Base-by-base conservation (phyloP, 2,329 filamentous ascomycete species). In the Thelonectria olida region DNA sequence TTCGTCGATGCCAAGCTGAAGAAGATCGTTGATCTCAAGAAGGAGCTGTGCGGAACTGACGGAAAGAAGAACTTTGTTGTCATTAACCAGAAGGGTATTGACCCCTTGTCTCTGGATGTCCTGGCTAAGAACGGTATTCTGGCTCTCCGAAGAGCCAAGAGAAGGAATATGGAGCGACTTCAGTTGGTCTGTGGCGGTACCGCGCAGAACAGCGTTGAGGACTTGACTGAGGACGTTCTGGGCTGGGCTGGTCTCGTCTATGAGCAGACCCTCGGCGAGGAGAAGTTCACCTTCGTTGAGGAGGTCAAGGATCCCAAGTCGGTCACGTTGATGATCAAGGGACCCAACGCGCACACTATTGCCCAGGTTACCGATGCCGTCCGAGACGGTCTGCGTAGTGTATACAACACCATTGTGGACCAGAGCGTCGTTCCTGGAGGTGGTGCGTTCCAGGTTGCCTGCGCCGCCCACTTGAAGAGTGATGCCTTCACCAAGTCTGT, bases 341-440 rank as follows among this genome's bases (percentile, higher is more conserved):
- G 96, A 22, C 96, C 96, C 66, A 99, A 99, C 80, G 85, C 90
- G 74, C 96, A 99, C 83, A 98, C 95, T 63, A 99, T 99, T 73
- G 89, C 92, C 13, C 96, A 99, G 80, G 93, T 99, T 74, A 97
- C 93, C 67, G 96, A 99, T 76, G 96, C 96, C 3, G 96, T 98
- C 44, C 89, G 96, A 54, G 96, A 99, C 76, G 96, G 96, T 64
- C 85, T 99, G 69, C 89, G 96, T 74, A 97, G 93, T 76, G 96
- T 98, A 50, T 98, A 97, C 87, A 99, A 99, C 84, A 97, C 97
- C 85, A 98, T 99, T 77, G 95, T 98, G n/a, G 96, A 99, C 78
- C 89, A 90, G 80, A 95, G 92, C 69, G 96, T 99, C 19, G 93
- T 99, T 23, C 96, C 96, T 2, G 96, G 96, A 60, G 96, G 89